Conservation (phyloP, 2,329 filamentous ascomycete genomes). For the Arthrocladium fulminans region DNA sequence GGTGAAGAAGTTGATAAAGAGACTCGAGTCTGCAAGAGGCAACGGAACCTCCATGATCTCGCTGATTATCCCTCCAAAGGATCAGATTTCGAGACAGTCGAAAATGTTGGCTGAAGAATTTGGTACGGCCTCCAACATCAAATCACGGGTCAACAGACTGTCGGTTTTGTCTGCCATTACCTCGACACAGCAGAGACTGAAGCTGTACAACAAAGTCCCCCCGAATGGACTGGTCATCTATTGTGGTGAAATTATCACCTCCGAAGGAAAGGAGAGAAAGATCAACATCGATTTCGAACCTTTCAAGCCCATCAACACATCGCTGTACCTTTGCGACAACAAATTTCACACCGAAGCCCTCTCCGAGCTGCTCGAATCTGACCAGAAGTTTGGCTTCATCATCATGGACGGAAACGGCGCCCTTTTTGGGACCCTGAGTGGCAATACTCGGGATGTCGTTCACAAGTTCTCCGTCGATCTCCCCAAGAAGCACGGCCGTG, state of each 20-base stretch:
- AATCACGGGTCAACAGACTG: constrained; percentile 96
- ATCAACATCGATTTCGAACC: constrained; percentile 99
- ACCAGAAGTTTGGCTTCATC: constrained; percentile 99
- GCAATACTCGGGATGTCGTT: constrained; percentile 91
- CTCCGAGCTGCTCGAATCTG: constrained; percentile 92
- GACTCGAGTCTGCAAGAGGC: constrained; percentile 89
- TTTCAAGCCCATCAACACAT: constrained; percentile 99
- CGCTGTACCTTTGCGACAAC: constrained; percentile 98
- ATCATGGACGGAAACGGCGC: constrained; percentile 99
- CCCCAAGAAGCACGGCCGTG: constrained; percentile 99
- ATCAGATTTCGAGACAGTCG: constrained; percentile 87
- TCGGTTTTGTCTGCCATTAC: constrained; percentile 97
- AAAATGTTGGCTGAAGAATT: constrained; percentile 99
- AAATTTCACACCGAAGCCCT: constrained; percentile 98
- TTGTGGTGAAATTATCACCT: constrained; percentile 99
- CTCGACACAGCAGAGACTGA: constrained; percentile 96
- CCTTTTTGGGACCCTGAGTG: constrained; percentile 90
- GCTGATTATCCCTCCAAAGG: constrained; percentile 98
- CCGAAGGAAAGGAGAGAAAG: constrained; percentile 97
- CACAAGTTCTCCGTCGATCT: constrained; percentile 99
- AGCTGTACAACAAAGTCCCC: constrained; percentile 98
- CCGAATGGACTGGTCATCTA: constrained; percentile 97
- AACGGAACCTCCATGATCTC: constrained; percentile 99
- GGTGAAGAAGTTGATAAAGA: constrained; percentile 99
- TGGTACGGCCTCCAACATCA: constrained; percentile 98